Base-by-base conservation (phyloP, 1,139 yeast genomes). In the Ogataea hybrid region DNA sequence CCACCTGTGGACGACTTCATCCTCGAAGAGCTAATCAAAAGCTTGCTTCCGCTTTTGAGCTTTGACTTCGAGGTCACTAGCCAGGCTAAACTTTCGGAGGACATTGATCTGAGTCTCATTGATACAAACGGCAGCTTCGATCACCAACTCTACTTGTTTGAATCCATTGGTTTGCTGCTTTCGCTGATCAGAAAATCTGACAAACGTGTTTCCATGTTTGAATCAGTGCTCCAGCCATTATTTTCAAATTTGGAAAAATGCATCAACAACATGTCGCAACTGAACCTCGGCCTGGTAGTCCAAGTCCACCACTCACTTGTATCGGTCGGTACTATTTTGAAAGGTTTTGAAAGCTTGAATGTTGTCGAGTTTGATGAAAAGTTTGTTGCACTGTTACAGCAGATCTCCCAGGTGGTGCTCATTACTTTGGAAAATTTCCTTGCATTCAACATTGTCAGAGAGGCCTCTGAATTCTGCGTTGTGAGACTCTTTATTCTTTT, bases 311-410 rank as follows among this genome's bases (percentile, higher is more conserved):
- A 92, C 61, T 75, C 83, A 31, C 67, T 94, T 37, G 79, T 87
- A 80, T 92, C 97, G 0, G 77, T 92, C 41, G 97, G 97, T 28
- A 87, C 96, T 0, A 75, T 90, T 56, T 85, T 90, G 2, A 77
- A 92, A 57, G 97, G 97, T 2, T 81, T 85, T 54, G 84, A 80
- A 50, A 72, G 71, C 16, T 42, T 56, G 15, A 39, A 37, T 25
- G 32, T 43, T 15, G 49, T 49, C 25, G 56, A 52, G 18, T 47
- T 49, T 35, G 53, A 53, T 35, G 56, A 53, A 49, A 66, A 57
- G 47, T 63, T 52, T 54, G 51, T 48, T 21, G 43, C 49, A 12
- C 46, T 59, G 12, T 43, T 63, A n/a, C 56, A 59, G 37, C 67
- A 63, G 43, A 52, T 62, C 27, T 57, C 96, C 0, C 89, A 87